Percentiles rank a stretch among this genome's conserved stretches.
Evolutionary conservation across 202 grass and related monocot species (phyloP).

Genomic region (Brachypodium distachyon): DNA sequence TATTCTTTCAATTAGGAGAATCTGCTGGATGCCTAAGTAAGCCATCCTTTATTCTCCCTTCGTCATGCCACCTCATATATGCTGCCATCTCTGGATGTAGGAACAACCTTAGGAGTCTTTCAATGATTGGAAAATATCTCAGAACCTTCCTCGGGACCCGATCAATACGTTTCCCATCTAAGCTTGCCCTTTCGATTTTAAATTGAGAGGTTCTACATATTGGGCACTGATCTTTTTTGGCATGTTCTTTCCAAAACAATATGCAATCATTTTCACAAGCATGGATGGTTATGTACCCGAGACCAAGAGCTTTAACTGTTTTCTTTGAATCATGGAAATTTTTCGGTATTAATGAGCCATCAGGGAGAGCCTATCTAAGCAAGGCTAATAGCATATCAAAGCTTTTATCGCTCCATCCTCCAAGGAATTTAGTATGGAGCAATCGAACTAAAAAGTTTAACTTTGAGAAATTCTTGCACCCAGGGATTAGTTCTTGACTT

Average conservation of each 20-base stretch:
- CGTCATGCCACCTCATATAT: not conserved
- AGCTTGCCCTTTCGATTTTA: not conserved
- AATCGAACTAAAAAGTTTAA: not conserved
- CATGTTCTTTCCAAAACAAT: not conserved
- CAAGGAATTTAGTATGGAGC: not conserved
- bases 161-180: not conserved
- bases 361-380: not conserved
- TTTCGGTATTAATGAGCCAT: not conserved
- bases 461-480: not conserved
- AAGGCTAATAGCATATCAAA: not conserved
- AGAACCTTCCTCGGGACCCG: not conserved
- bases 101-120: not conserved
- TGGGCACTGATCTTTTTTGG: not conserved
- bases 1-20: not conserved
- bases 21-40: not conserved
- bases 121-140: not conserved
- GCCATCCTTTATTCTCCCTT: not conserved
- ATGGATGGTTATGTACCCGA: not conserved
- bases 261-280: slow-evolving; percentile 1
- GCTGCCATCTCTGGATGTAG: not conserved
- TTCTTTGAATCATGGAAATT: not conserved
- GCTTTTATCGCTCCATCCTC: not conserved
- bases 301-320: not conserved
- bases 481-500: not conserved
- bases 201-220: not conserved